phyloP scores from a whole-genome alignment of 306 rosid species.

The Cucurbita maxima region DNA sequence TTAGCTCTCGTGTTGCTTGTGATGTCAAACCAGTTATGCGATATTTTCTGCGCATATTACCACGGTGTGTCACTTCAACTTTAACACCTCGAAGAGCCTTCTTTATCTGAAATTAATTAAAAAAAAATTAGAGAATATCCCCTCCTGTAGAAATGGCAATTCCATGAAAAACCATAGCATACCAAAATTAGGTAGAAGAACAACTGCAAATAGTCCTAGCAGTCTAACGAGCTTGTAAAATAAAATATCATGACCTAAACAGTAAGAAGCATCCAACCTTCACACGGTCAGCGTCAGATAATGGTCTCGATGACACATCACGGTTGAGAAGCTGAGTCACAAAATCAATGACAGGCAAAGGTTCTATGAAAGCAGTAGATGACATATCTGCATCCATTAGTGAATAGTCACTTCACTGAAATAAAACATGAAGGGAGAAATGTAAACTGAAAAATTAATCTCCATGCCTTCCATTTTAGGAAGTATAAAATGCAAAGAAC shows the following conservation, averaged over 20 bases:
- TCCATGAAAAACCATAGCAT: not conserved
- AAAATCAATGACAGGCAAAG: constrained; percentile 82
- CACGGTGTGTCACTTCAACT: constrained; percentile 95
- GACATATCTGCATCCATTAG: constrained; percentile 68
- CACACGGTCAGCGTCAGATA: constrained; percentile 83
- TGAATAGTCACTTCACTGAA: not conserved
- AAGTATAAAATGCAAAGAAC: not conserved
- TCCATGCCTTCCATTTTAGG: not conserved
- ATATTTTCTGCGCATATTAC: constrained; percentile 85
- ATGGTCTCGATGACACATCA: constrained; percentile 59
- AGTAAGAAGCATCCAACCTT: constrained; percentile 40
- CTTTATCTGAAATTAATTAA: constrained; percentile 41
- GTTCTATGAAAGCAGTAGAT: constrained; percentile 90
- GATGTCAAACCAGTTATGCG: constrained; percentile 87
- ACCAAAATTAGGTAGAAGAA: not conserved
- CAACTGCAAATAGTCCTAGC: not conserved
- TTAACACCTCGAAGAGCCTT: constrained; percentile 90
- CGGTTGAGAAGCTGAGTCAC: constrained; percentile 67
- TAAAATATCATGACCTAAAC: not conserved
- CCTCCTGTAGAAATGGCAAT: not conserved
- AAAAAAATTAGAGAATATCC: not conserved
- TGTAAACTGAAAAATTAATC: not conserved
- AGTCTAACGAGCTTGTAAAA: not conserved
- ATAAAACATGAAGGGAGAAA: not conserved
- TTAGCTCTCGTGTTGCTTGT: constrained; percentile 80